A percentile compares a stretch with the other conserved stretches of the same genome.
phyloP scores from a whole-genome alignment of 805 yeast genomes.

The Kluyveromyces aestuarii region DNA sequence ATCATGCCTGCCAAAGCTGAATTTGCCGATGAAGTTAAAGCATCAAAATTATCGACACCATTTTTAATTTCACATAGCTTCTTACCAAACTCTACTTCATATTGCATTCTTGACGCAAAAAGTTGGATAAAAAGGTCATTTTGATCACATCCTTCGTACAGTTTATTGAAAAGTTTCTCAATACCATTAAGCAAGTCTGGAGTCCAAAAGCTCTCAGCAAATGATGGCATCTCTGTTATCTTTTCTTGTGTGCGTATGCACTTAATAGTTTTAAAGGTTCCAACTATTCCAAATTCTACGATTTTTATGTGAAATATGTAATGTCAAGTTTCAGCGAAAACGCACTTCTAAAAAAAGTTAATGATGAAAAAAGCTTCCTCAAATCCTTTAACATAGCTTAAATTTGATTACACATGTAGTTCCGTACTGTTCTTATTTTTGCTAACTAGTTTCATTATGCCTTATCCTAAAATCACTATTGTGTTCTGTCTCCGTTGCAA shows the following conservation, averaged over 20 bases:
- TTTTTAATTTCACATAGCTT: slow-evolving; percentile 30
- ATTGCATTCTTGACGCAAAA: slow-evolving; percentile 62
- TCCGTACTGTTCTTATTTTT: not conserved
- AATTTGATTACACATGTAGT: no score
- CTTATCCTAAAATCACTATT: slow-evolving; percentile 56
- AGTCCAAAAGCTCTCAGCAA: slow-evolving; percentile 74
- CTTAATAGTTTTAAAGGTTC: not conserved
- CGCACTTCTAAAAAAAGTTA: not conserved
- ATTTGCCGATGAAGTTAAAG: slow-evolving; percentile 14
- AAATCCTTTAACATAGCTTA: no score
- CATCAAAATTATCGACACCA: slow-evolving; percentile 16
- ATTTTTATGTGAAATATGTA: not conserved
- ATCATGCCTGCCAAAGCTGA: slow-evolving; percentile 43
- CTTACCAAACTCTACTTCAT: slow-evolving; percentile 57
- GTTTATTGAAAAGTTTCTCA: slow-evolving; percentile 40
- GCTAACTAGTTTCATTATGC: slow-evolving; percentile 7
- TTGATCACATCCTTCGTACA: slow-evolving; percentile 57
- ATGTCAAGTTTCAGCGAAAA: not conserved
- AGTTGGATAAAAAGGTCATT: slow-evolving; percentile 59
- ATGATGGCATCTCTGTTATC: slow-evolving; percentile 34
- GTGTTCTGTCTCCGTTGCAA: slow-evolving; percentile 76
- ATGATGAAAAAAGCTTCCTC: no score
- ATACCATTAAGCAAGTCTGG: slow-evolving; percentile 52
- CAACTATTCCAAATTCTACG: not conserved
- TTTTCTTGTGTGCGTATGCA: not conserved